Percentiles rank a stretch among this genome's conserved stretches.
These are phyloP conservation scores for Aspergillus sp. DNA, from an alignment of 2,329 filamentous ascomycete genomes.

Conservation along the genomic window DNA sequence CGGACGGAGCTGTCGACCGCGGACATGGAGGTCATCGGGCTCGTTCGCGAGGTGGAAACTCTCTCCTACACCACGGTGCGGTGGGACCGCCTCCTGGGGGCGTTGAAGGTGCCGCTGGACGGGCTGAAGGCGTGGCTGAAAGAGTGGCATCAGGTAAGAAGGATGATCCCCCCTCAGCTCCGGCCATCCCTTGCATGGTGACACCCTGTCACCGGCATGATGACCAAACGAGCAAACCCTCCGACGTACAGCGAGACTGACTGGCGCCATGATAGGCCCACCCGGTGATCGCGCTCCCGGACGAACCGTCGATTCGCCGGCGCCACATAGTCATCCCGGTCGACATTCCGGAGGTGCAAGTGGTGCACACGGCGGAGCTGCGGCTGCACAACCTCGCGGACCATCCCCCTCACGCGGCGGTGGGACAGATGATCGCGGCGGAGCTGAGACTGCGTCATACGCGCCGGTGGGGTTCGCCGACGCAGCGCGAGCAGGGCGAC, in stretches of 20 bases:
- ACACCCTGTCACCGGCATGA: background rate
- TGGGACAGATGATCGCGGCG: constrained; percentile 49
- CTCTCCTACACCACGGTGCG: constrained; percentile 52
- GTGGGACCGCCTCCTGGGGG: constrained; percentile 54
- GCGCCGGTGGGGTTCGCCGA: constrained; percentile 49
- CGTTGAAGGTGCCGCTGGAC: constrained; percentile 46
- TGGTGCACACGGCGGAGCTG: constrained; percentile 71
- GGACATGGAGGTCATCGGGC: constrained; percentile 54
- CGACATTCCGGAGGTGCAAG: constrained; percentile 77
- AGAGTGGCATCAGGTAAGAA: constrained; percentile 56
- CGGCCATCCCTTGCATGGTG: background rate
- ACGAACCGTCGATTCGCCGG: constrained; percentile 38
- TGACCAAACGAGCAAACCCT: no score
- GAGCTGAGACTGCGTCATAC: constrained; percentile 54
- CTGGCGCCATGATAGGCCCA: constrained; percentile 27
- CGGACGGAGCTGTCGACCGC: constrained; percentile 46
- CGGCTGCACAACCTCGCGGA: constrained; percentile 28
- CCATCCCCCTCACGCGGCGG: constrained; percentile 37
- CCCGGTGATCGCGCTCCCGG: constrained; percentile 30
- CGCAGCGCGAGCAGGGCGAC: constrained; percentile 29
- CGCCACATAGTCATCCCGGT: constrained; percentile 82
- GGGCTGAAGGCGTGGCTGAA: constrained; percentile 53
- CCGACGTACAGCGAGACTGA: background rate
- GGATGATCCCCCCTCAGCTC: constrained; percentile 13
- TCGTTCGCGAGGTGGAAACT: constrained; percentile 54